Base-by-base conservation (phyloP, 202 grass and related monocot species). In the Musa balbisiana region DNA sequence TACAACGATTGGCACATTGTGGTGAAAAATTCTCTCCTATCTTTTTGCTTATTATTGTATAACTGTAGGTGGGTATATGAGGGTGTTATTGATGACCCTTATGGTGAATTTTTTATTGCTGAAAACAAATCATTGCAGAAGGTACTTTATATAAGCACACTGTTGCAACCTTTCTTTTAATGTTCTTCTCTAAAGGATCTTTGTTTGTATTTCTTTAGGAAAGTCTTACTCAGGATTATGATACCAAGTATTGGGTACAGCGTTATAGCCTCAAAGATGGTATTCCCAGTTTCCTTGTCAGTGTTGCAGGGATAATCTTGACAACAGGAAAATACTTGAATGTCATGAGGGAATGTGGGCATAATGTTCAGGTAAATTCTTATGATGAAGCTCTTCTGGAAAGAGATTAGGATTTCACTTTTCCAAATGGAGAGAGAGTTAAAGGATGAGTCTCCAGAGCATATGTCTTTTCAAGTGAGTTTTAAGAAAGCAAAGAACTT, bases 91-190 rank as follows among this genome's bases (percentile, higher is more conserved):
- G 94, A 97, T 77, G 94, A 97, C 52, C 94, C 94, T 84, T 93
- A 97, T 22, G 79, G 90, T 66, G 94, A 98, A 98, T 98, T 98
- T 83, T 98, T 98, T 87, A 93, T 98, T 80, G 88, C 83, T 83
- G 94, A 98, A 93, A 98, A 98, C 81, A 98, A 98, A 87, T 91
- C 85, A 67, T 79, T 98, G 78, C 84, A 86, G 62, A 98, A 98
- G 90, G 94, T 98, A 88, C 21, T 43, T 76, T 17, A 59, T 54
- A 71, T 14, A 78, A 10, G 19, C 26, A 69, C 27, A 55, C 49
- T 63, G 15, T 53, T 73, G 54, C 17, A 73, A 50, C 13, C 26
- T 52, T 51, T 52, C 15, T 33, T 65, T 9, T 23, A 2, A 2
- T 22, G 15, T 59, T 27, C 11, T 64, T n/a, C 43, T 64, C 13